These are phyloP conservation scores for Trichomonas tenax DNA, from an alignment of 208 protist genomes.

Conservation along the genomic window DNA sequence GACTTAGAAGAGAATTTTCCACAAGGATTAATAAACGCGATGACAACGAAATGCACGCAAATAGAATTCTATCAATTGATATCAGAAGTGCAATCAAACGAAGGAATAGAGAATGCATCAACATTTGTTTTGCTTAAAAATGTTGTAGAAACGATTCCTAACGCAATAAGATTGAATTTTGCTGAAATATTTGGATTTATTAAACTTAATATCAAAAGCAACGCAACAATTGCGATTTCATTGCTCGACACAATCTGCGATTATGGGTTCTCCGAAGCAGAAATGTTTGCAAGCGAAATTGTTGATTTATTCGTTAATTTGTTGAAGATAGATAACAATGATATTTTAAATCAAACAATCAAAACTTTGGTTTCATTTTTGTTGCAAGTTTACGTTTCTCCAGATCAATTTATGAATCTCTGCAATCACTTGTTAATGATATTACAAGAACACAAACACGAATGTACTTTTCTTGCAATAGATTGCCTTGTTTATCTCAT, in stretches of 20 bases:
- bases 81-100: not conserved
- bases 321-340: not conserved
- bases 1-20: not conserved
- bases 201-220: not conserved
- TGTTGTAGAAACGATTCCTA: not conserved
- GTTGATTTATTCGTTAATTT: not conserved
- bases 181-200: not conserved
- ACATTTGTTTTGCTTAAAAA: not conserved
- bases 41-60: not conserved
- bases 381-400: not conserved
- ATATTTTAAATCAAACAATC: not conserved
- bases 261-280: not conserved
- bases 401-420: not conserved
- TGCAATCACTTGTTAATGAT: not conserved
- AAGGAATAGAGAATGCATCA: not conserved
- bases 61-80: not conserved
- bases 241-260: not conserved
- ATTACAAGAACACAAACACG: not conserved
- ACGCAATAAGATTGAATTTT: not conserved
- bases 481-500: not conserved
- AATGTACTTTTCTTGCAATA: not conserved
- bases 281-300: not conserved
- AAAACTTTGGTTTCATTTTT: not conserved
- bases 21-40: not conserved
- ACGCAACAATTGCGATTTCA: not conserved